These are phyloP conservation scores for Calophaca sinica DNA, from an alignment of 306 rosid species.

Conservation along the genomic window DNA sequence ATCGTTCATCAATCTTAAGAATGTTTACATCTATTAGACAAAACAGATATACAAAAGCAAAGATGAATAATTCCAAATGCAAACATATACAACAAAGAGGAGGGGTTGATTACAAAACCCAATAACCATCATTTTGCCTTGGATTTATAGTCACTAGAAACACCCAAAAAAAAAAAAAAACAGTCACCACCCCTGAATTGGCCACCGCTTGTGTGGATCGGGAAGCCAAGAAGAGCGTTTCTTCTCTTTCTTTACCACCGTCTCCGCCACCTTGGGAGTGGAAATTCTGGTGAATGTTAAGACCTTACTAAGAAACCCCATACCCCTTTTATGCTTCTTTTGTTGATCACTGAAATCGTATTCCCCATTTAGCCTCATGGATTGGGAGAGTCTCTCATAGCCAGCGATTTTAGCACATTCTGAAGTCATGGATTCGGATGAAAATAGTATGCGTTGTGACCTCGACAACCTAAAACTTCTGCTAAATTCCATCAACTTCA, in stretches of 20 bases:
- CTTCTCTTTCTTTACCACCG: slow-evolving; percentile 41
- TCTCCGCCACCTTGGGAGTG: not conserved
- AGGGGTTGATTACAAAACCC: not conserved
- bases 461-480: slow-evolving; percentile 46
- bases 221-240: slow-evolving; percentile 74
- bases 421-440: slow-evolving; percentile 45
- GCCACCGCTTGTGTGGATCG: slow-evolving; percentile 64
- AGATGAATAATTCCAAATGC: too few relatives aligned
- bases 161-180: not conserved
- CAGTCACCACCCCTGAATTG: slow-evolving; percentile 70
- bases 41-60: too few relatives aligned
- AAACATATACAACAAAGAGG: too few relatives aligned
- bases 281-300: slow-evolving; percentile 43
- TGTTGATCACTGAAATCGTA: slow-evolving; percentile 10
- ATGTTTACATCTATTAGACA: too few relatives aligned
- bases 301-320: slow-evolving; percentile 50
- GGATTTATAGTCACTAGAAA: not conserved
- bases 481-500: slow-evolving; percentile 46
- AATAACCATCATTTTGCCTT: not conserved
- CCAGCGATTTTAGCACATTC: slow-evolving; percentile 46
- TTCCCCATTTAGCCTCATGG: slow-evolving; percentile 46
- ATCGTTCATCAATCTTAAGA: too few relatives aligned
- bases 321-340: slow-evolving; percentile 43
- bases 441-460: slow-evolving; percentile 45
- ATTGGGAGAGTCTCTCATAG: slow-evolving; percentile 60